These are phyloP conservation scores for Effrenium voratum DNA, from an alignment of 73 alveolate species.

Conservation along the genomic window DNA sequence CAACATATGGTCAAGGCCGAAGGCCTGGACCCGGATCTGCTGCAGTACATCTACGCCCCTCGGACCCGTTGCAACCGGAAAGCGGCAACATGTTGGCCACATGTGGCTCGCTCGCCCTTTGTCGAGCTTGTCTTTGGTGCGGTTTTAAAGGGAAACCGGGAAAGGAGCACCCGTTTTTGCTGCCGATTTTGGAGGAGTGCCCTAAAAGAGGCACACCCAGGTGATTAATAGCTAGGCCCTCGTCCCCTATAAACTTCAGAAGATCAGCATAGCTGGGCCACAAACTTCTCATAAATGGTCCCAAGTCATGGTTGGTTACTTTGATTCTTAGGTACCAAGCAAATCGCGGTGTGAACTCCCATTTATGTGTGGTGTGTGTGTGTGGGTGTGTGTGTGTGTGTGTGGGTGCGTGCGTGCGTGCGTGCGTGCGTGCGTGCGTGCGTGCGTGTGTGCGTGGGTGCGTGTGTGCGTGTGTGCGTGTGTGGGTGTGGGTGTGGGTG, in stretches of 20 bases:
- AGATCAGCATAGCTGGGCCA: too few species aligned
- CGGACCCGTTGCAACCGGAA: background rate
- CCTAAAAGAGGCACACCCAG: background rate
- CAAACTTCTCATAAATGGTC: too few species aligned
- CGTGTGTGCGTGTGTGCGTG: too few species aligned
- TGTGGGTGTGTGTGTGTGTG: background rate
- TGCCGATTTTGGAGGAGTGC: background rate
- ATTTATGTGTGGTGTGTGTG: background rate
- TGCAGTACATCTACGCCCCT: slow-evolving; percentile 62
- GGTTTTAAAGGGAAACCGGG: background rate
- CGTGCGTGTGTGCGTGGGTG: too few species aligned
- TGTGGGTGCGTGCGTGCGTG: background rate
- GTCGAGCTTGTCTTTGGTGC: background rate
- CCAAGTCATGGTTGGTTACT: too few species aligned
- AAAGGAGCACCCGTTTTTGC: background rate
- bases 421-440: background rate
- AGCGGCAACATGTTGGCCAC: background rate
- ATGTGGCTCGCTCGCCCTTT: background rate
- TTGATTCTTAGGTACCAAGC: too few species aligned
- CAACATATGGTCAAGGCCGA: slow-evolving; percentile 56
- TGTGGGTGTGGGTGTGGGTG: too few species aligned
- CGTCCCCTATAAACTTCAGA: too few species aligned
- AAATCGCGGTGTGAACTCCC: too few species aligned
- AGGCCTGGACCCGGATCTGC: slow-evolving; percentile 61
- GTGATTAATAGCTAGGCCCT: background rate